Evolutionary conservation across 345 rosid species (phyloP), one percentile per base, ranked within the genome.

Genomic region (Populus deltoides): DNA sequence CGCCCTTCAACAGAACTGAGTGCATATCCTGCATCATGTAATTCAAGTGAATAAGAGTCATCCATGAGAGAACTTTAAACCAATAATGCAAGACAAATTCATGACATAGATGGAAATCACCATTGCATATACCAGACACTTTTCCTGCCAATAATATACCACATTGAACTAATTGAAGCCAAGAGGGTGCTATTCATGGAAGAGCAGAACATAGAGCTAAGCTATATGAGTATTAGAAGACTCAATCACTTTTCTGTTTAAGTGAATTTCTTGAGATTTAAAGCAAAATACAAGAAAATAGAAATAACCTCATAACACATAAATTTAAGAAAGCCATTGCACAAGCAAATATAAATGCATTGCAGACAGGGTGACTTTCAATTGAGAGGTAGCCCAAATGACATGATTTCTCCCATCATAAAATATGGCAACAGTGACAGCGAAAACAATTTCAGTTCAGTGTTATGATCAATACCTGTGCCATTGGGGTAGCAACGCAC

Each of bases 1-100:
- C 99, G 86, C 63, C 99, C 98, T 82, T 95, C 98, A 75, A 95
- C 98, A 62, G 97, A 95, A 83, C 98, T 95, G 70, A 95, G 94
- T 51, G 99, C 99, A 88, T 93, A 95, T 83, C 99, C 99, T 95
- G 92, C 87, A 88, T 35, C 86, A 10, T 12, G 72, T 39, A 27
- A 22, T 72, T 77, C 49, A n/a, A 24, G 70, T 77, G 43, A 79
- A 77, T 78, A 65, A 62, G 59, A 69, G 39, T 55, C 22, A 76
- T 7, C 29, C 33, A 55, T 55, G n/a, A 57, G 33, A 31, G 65
- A 59, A 31, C n/a, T 8, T 75, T 20, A 55, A 66, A 35, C 38
- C 27, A 27, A 61, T 24, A 31, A 22, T 6, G 25, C 39, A 75
- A 12, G 4, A 66, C 9, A 70, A 39, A 13, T 2, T 22, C 29